A percentile compares a stretch with the other conserved stretches of the same genome.
phyloP scores from a whole-genome alignment of 164 flowering plant genomes.

The Echeveria elegans region DNA sequence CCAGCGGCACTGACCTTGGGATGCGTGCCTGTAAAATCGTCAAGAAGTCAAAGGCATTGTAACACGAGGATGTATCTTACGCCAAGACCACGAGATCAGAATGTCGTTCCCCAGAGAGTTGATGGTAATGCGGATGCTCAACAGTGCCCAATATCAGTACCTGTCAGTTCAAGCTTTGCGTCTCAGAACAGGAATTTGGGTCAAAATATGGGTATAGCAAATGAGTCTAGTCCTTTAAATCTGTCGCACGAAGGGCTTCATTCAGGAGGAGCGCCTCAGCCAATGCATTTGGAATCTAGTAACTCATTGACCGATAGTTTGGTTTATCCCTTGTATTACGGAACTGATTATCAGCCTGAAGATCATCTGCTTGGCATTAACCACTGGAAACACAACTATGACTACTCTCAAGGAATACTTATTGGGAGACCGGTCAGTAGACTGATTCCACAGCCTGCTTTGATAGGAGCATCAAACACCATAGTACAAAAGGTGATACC shows the following conservation, averaged over 20 bases:
- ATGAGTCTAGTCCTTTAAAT: slow-evolving; percentile 7
- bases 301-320: slow-evolving; percentile 24
- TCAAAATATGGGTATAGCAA: neutral
- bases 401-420: slow-evolving; percentile 17
- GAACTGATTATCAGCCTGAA: slow-evolving; percentile 22
- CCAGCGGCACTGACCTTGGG: slow-evolving; percentile 91
- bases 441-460: slow-evolving; percentile 22
- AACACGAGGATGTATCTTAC: slow-evolving; percentile 65
- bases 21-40: slow-evolving; percentile 71
- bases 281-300: slow-evolving; percentile 14
- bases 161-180: slow-evolving; percentile 13
- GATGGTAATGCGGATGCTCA: slow-evolving; percentile 16
- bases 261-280: slow-evolving; percentile 16
- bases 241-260: too few species aligned
- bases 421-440: slow-evolving; percentile 36
- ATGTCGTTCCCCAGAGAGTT: slow-evolving; percentile 20
- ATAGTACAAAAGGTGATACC: slow-evolving; percentile 15
- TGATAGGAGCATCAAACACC: slow-evolving; percentile 21
- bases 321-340: slow-evolving; percentile 63
- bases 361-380: slow-evolving; percentile 16
- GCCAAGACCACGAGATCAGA: slow-evolving; percentile 32
- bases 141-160: slow-evolving; percentile 12
- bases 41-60: slow-evolving; percentile 76
- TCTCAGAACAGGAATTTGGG: slow-evolving; percentile 12
- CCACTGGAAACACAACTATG: slow-evolving; percentile 14